These are phyloP conservation scores for Chrysoporthe austroafricana DNA, from an alignment of 2,329 filamentous ascomycete species.

Conservation along the genomic window DNA sequence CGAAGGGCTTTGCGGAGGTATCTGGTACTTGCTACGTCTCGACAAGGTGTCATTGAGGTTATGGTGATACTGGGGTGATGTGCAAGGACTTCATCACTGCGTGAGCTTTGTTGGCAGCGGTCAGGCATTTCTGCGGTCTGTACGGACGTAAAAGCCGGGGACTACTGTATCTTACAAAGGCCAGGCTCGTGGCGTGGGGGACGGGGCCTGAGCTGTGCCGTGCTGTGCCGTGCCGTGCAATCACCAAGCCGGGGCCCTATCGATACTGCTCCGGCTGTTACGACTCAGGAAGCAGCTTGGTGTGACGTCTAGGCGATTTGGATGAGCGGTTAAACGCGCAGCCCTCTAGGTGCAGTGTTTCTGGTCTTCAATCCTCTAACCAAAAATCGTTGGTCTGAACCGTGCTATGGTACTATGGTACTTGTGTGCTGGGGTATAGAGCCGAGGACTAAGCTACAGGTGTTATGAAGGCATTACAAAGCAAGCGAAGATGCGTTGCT, in stretches of 20 bases:
- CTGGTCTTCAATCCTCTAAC: not conserved
- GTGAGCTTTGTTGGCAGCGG: constrained; percentile 3
- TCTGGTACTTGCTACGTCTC: not conserved
- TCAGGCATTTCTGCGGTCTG: not conserved
- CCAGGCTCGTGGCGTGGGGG: not conserved
- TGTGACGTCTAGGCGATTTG: not conserved
- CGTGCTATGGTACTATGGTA: not conserved
- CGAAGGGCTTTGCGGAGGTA: not conserved
- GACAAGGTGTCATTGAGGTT: not conserved
- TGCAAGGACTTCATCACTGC: not conserved
- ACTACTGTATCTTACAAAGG: not conserved
- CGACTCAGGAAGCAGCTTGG: not conserved
- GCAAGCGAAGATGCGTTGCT: not conserved
- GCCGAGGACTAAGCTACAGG: not conserved
- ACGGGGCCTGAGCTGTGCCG: no score
- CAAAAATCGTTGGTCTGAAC: not conserved
- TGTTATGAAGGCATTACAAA: not conserved
- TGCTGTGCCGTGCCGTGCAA: not conserved
- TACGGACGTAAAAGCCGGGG: no score
- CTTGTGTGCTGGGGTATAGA: constrained; percentile 1
- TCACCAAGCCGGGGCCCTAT: not conserved
- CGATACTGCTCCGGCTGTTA: not conserved
- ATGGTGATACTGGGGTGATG: not conserved
- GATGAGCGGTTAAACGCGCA: not conserved
- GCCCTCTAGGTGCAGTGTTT: not conserved